Conservation (phyloP, 768 basidiomycete species). For the Daedaleopsis nitida region DNA sequence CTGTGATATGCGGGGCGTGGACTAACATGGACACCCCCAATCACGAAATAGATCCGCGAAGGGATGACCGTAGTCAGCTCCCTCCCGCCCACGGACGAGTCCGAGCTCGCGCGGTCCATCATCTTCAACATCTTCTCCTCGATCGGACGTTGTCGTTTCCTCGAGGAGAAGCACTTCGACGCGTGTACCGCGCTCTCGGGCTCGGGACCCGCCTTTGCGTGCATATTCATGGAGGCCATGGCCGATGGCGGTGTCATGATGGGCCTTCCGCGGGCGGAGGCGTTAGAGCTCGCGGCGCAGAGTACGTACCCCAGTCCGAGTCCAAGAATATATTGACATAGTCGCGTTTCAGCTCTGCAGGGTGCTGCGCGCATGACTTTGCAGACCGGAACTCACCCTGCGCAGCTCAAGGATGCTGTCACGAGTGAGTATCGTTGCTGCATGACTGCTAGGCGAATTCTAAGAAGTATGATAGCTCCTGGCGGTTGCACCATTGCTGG, state of each 20-base stretch:
- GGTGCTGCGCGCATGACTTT: slow-evolving; percentile 96
- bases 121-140: slow-evolving; percentile 95
- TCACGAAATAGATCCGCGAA: slow-evolving; percentile 79
- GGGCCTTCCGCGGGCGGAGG: slow-evolving; percentile 93
- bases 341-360: slow-evolving; percentile 69
- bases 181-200: slow-evolving; percentile 96
- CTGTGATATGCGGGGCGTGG: background rate
- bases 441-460: background rate
- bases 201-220: slow-evolving; percentile 96
- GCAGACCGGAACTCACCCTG: slow-evolving; percentile 87
- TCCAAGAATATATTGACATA: background rate
- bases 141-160: slow-evolving; percentile 92
- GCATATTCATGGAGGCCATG: slow-evolving; percentile 97
- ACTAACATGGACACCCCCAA: background rate
- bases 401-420: slow-evolving; percentile 95
- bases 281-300: slow-evolving; percentile 93
- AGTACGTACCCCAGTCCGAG: slow-evolving; percentile 54
- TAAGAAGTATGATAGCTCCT: slow-evolving; percentile 62
- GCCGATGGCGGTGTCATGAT: slow-evolving; percentile 99
- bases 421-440: slow-evolving; percentile 66
- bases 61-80: slow-evolving; percentile 96
- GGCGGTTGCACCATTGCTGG: slow-evolving; percentile 99
- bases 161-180: slow-evolving; percentile 99
- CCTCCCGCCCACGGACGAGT: slow-evolving; percentile 52
- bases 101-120: slow-evolving; percentile 67